Conservation (phyloP, 805 yeast genomes). For the Wickerhamiella allomyrinae region DNA sequence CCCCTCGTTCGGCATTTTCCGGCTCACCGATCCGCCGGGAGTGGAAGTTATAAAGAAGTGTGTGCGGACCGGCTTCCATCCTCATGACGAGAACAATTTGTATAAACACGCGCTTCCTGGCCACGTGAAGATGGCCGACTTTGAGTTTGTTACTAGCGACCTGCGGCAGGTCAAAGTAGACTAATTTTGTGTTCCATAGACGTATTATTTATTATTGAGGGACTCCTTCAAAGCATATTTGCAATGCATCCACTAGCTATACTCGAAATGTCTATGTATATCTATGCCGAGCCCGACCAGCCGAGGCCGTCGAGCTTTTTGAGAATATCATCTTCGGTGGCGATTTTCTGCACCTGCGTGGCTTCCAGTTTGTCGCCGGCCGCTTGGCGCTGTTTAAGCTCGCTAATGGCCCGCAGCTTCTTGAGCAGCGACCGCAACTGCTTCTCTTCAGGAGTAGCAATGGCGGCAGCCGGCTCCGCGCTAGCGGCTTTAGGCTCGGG, state of each 20-base stretch:
- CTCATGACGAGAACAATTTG: conserved; percentile 38
- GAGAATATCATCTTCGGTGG: conserved; percentile 71
- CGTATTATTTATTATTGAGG: no score
- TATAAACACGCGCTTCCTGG: conserved; percentile 26
- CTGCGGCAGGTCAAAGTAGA: conserved; percentile 23
- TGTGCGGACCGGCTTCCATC: conserved; percentile 41
- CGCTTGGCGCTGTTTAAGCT: conserved; percentile 70
- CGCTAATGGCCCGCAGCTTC: conserved; percentile 91
- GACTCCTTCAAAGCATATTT: no score
- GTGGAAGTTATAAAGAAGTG: conserved; percentile 41
- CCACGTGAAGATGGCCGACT: conserved; percentile 12
- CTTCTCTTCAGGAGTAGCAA: conserved; percentile 61
- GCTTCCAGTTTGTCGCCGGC: conserved; percentile 77
- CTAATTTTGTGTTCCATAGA: neutral
- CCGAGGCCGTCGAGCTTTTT: conserved; percentile 64
- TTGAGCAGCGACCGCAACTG: conserved; percentile 80
- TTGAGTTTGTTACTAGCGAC: conserved; percentile 28
- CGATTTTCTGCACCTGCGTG: conserved; percentile 80
- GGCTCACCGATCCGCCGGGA: conserved; percentile 56
- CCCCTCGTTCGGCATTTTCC: conserved; percentile 41
- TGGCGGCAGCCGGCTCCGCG: conserved; percentile 1
- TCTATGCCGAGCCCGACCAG: conserved; percentile 33
- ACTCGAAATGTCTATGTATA: neutral
- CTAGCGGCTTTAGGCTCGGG: neutral
- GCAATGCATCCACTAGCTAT: no score